Conservation (phyloP, 2,329 filamentous ascomycete genomes). For the Verticillium nonalfalfae region DNA sequence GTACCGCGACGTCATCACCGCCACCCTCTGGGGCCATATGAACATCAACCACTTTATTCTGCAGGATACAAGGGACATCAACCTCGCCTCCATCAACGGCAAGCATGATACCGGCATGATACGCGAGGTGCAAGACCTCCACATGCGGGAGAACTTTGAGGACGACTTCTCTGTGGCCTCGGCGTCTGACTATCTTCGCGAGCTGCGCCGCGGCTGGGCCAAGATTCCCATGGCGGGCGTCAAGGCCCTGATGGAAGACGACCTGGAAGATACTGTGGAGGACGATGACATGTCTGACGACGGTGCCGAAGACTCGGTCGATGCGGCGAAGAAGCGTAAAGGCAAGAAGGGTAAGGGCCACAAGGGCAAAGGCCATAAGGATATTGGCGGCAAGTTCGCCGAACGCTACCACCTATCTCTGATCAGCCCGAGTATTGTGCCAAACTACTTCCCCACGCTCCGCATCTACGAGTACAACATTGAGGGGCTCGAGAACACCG, state of each 20-base stretch:
- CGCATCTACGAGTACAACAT: conserved; percentile 96
- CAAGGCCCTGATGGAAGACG: conserved; percentile 11
- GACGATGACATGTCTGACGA: conserved; percentile 12
- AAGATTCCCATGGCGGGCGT: conserved; percentile 54
- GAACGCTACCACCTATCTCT: conserved; percentile 80
- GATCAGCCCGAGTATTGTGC: conserved; percentile 81
- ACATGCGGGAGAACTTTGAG: conserved; percentile 30
- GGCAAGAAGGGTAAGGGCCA: conserved; percentile 32
- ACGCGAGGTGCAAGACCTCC: neutral
- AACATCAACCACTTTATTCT: conserved; percentile 97
- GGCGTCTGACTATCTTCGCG: conserved; percentile 73
- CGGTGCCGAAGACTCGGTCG: conserved; percentile 12
- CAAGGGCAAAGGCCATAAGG: conserved; percentile 45
- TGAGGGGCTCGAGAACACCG: conserved; percentile 58
- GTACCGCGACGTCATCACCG: conserved; percentile 83
- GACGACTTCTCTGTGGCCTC: conserved; percentile 56
- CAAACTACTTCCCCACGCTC: conserved; percentile 85
- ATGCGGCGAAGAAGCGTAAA: conserved; percentile 16
- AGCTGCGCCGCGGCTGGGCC: conserved; percentile 73
- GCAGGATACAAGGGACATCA: conserved; percentile 74
- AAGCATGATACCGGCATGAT: conserved; percentile 15
- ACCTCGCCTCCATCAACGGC: conserved; percentile 42
- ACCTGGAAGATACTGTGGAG: conserved; percentile 10
- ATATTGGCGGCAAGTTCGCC: conserved; percentile 72
- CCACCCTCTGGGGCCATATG: conserved; percentile 87